phyloP scores from a whole-genome alignment of 129 eudicot species.

The Helianthus annuus region HanXRQr2.0-SUNRISE NC_035446.2:76367283-76367782 shows the following conservation, averaged over 20 bases:
- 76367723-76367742: neutral
- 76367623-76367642: slow-evolving; percentile 16
- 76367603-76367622: slow-evolving; percentile 24
- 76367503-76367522: neutral
- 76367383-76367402: too few species aligned
- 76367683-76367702: slow-evolving; percentile 30
- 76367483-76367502: neutral
- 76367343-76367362: too few species aligned
- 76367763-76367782: slow-evolving; percentile 19
- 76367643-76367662: slow-evolving; percentile 19
- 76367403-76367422: too few species aligned
- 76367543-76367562: neutral
- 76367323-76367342: too few species aligned
- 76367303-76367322: too few species aligned
- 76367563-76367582: neutral
- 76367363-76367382: too few species aligned
- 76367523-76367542: neutral
- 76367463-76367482: neutral
- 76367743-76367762: neutral
- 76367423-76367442: too few species aligned
- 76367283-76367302: too few species aligned
- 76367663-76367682: slow-evolving; percentile 15
- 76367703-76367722: slow-evolving; percentile 31
- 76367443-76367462: too few species aligned
- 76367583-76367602: neutral